A percentile compares a stretch with the other conserved stretches of the same genome.
These are phyloP conservation scores for Phaffia rhodozyma DNA, from an alignment of 1,284 basidiomycete species.

Conservation along the genomic window DNA sequence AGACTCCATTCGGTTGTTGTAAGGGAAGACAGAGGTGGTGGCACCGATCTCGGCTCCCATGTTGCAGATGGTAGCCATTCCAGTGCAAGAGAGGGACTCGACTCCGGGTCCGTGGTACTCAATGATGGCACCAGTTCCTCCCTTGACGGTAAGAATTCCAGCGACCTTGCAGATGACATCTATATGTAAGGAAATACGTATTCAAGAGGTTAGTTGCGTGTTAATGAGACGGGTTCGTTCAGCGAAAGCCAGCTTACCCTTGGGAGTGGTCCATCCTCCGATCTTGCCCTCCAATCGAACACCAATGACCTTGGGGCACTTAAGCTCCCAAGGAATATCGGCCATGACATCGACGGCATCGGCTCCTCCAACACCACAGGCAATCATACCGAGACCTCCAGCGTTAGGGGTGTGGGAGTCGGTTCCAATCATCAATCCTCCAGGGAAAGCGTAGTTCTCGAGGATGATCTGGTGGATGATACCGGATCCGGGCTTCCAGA, in stretches of 20 bases:
- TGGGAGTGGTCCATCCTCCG: conserved; percentile 92
- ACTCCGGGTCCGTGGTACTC: conserved; percentile 92
- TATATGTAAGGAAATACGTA: conserved; percentile 26
- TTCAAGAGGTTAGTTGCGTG: not conserved
- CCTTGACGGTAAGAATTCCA: conserved; percentile 94
- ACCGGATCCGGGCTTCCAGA: conserved; percentile 98
- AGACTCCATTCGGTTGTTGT: conserved; percentile 85
- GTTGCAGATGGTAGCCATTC: conserved; percentile 87
- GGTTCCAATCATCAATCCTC: conserved; percentile 98
- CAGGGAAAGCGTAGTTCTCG: conserved; percentile 98
- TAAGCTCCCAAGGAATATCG: conserved; percentile 93
- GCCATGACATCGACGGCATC: conserved; percentile 99
- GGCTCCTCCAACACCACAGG: conserved; percentile 97
- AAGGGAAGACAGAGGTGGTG: conserved; percentile 97
- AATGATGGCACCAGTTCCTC: conserved; percentile 92
- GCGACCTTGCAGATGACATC: conserved; percentile 96
- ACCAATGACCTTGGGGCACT: conserved; percentile 97
- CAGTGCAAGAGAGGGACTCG: conserved; percentile 90
- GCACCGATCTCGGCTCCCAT: conserved; percentile 99
- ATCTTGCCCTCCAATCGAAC: conserved; percentile 94
- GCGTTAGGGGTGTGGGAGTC: conserved; percentile 99
- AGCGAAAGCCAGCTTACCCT: conserved; percentile 47
- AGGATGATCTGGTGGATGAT: conserved; percentile 97
- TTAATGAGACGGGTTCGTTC: not conserved
- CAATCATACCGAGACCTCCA: conserved; percentile 97